Evolutionary conservation across 164 flowering plant genomes (phyloP), one percentile per base, ranked within the genome.

Genomic region (Litsea cubeba): DNA sequence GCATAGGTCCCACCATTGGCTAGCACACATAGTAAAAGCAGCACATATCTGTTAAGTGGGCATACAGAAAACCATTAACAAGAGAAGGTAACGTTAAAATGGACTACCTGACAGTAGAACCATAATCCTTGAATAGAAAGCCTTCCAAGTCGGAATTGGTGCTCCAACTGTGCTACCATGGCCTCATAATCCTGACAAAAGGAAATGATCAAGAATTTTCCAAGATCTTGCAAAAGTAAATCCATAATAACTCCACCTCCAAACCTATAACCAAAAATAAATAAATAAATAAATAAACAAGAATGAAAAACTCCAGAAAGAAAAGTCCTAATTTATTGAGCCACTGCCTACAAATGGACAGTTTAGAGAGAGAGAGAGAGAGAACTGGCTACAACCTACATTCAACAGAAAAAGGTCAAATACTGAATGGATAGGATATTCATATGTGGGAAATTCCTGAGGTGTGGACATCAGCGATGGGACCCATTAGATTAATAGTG

Each of bases 121-220:
- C 98, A 94, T 80, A 96, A 82, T 73, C 99, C 99, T 83, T 94
- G 98, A 25, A 96, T 79, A 50, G 98, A 96, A 78, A 94, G 95
- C 82, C 90, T 94, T 76, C 94, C 90, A 54, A 94, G 89, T 30
- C 90, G 92, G 78, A 96, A 96, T 75, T 96, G 99, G 82, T 96
- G 99, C 76, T 96, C 99, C 71, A 94, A 89, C 75, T 95, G 99
- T 65, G 99, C 99, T 75, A 92, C 97, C 98, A 91, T 88, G 65
- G 97, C 95, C 83, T 94, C 90, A 80, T 92, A 96, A 88, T 92
- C 98, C 99, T 96, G 62, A 65, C 17, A 65, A 49, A n/a, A 30
- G 54, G 35, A 49, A 68, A 40, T 20, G 51, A 49, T 68, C 54
- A 35, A 66, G n/a, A 20, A 63, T 63, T 63, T 12, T 17, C 66